Evolutionary conservation across 805 yeast species (phyloP), one percentile per base, ranked within the genome.

Genomic region (Saturnispora bothae): DNA sequence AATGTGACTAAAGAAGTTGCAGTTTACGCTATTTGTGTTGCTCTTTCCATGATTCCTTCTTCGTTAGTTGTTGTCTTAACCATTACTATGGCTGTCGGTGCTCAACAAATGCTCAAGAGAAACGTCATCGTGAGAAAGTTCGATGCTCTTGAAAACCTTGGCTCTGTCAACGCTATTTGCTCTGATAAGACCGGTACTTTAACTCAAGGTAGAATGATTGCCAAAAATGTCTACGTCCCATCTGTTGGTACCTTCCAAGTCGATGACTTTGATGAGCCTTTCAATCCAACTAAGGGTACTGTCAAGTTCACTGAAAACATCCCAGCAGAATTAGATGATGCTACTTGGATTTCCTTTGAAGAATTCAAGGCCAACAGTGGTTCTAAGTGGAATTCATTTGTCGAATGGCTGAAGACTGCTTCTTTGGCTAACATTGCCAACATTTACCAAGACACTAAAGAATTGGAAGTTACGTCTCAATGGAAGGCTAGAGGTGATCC

Each of bases 401-500:
- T 54, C 23, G 53, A 64, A 27, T 83, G 84, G 82, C 56, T 81
- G 38, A 52, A 59, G 19, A 64, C 80, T 34, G 84, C 94, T 2
- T 71, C 92, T 1, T 60, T 85, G 44, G 94, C 94, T 26, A 85
- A 84, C 49, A 75, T 83, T 50, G 89, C 95, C 3, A 65, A 67
- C 9, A 76, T 84, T 3, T 70, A 67, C 44, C 62, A 68, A 47
- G 60, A 68, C 42, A 59, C 53, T n/a, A 60, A 57, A 17, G 65
- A 63, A 14, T 69, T 69, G 22, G 19, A 40, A 10, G 52, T 49
- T 14, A 44, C 57, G 13, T 54, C 49, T 4, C 58, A 55, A 8
- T 83, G 94, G 94, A 73, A 71, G 48, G 86, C 85, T 8, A 78
- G 76, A 52, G 95, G 95, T 43, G 95, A 84, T 53, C 89, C 95